Conservation (phyloP, 1,284 basidiomycete species). For the Cryptococcus sp. region DNA sequence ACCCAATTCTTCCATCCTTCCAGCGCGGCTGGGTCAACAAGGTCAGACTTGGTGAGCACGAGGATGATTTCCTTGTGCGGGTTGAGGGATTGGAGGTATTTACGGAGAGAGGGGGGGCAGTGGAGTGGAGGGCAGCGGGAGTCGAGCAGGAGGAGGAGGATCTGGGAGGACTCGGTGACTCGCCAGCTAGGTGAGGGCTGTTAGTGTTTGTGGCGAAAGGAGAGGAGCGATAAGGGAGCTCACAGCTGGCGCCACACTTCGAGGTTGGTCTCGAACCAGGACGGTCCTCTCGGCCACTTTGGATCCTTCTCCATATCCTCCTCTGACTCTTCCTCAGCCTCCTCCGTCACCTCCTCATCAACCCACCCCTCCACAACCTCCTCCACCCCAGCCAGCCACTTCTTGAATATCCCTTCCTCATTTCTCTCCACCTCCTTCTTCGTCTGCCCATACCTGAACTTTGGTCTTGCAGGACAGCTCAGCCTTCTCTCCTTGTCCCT, state of each 20-base stretch:
- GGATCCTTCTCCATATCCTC: conserved; percentile 18
- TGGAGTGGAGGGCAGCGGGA: conserved; percentile 72
- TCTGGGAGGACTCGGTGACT: conserved; percentile 77
- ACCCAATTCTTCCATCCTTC: conserved; percentile 69
- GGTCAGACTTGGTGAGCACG: conserved; percentile 80
- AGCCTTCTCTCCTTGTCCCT: conserved; percentile 38
- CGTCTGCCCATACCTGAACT: conserved; percentile 75
- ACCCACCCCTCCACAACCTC: conserved; percentile 59
- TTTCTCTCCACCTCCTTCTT: conserved; percentile 83
- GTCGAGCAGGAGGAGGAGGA: conserved; percentile 79
- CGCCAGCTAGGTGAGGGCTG: conserved; percentile 63
- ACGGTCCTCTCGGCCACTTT: conserved; percentile 44
- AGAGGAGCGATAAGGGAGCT: conserved; percentile 11
- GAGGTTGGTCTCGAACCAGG: conserved; percentile 81
- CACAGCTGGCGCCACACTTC: conserved; percentile 86
- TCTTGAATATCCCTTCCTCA: conserved; percentile 71
- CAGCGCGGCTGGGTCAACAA: conserved; percentile 60
- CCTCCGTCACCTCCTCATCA: conserved; percentile 26
- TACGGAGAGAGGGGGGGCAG: conserved; percentile 55
- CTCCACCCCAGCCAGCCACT: conserved; percentile 68
- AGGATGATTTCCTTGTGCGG: conserved; percentile 63
- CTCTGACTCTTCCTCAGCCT: conserved; percentile 13
- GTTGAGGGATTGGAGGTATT: conserved; percentile 52
- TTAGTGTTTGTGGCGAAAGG: not conserved
- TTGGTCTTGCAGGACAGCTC: conserved; percentile 68